Conservation (phyloP, 805 yeast species). For the Candida railenensis region DNA sequence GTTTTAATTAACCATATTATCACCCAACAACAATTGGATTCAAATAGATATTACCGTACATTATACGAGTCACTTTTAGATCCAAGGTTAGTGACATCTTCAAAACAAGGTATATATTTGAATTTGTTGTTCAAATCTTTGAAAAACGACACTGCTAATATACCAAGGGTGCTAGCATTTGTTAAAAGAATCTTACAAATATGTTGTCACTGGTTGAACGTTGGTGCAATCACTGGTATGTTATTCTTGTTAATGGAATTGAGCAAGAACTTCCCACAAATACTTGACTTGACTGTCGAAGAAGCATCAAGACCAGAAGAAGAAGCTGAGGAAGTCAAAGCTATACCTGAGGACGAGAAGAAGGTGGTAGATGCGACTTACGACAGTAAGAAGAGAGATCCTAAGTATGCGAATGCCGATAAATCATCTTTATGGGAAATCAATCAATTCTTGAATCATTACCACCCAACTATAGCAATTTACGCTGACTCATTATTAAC, state of each 20-base stretch:
- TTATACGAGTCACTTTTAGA: constrained; percentile 88
- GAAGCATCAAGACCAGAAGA: constrained; percentile 47
- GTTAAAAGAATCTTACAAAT: constrained; percentile 87
- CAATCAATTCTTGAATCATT: constrained; percentile 69
- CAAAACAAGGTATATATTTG: constrained; percentile 90
- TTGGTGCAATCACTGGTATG: constrained; percentile 88
- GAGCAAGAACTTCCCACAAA: constrained; percentile 60
- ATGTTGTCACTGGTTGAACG: constrained; percentile 79
- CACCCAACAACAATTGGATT: constrained; percentile 51
- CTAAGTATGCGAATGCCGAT: constrained; percentile 85
- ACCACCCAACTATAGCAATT: constrained; percentile 86
- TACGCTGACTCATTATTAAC: constrained; percentile 69
- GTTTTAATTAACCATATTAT: constrained; percentile 81
- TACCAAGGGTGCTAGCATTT: constrained; percentile 77
- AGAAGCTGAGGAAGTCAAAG: constrained; percentile 19
- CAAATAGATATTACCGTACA: constrained; percentile 79
- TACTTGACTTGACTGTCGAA: constrained; percentile 60
- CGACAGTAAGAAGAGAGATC: constrained; percentile 90
- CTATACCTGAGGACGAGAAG: constrained; percentile 10
- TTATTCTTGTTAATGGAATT: constrained; percentile 70
- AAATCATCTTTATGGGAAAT: constrained; percentile 86
- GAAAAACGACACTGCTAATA: constrained; percentile 58
- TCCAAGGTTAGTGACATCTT: constrained; percentile 76
- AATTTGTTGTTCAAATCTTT: constrained; percentile 82
- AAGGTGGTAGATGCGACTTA: constrained; percentile 36